A percentile compares a stretch with the other conserved stretches of the same genome.
phyloP scores from a whole-genome alignment of 2,329 filamentous ascomycete genomes.

The Aspergillus novofumigatus region DNA sequence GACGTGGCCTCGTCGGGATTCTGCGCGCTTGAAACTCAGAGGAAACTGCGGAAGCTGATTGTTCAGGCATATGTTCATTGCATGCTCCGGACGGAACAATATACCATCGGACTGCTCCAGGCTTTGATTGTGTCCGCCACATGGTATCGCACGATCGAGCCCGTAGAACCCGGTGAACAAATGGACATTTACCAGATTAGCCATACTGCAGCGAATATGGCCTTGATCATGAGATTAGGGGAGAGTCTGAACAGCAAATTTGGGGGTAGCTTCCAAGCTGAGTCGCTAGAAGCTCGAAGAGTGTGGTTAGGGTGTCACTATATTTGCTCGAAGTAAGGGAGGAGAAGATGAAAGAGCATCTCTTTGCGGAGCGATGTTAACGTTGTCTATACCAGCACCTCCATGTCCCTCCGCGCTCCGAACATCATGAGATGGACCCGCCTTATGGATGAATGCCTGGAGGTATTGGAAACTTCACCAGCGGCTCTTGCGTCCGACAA shows the following conservation, averaged over 20 bases:
- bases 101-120: background rate
- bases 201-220: slow-evolving; percentile 5
- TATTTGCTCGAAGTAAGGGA: background rate
- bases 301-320: background rate
- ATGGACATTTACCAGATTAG: slow-evolving; percentile 6
- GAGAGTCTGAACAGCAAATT: background rate
- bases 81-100: background rate
- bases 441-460: slow-evolving; percentile 1
- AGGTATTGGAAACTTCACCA: background rate
- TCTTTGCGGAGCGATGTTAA: background rate
- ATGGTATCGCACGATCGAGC: slow-evolving; percentile 6
- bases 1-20: background rate
- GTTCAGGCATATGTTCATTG: background rate
- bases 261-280: background rate
- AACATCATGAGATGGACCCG: slow-evolving; percentile 5
- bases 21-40: background rate
- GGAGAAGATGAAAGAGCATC: too few relatives aligned
- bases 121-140: background rate
- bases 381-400: background rate
- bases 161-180: slow-evolving; percentile 2
- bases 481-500: background rate
- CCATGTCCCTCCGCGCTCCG: background rate
- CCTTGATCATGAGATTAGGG: slow-evolving; percentile 3
- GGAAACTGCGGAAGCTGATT: background rate
- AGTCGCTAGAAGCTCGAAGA: background rate